Evolutionary conservation across 1,284 basidiomycete species (phyloP), one percentile per base, ranked within the genome.

Genomic region (Ceratobasidium sp.): DNA sequence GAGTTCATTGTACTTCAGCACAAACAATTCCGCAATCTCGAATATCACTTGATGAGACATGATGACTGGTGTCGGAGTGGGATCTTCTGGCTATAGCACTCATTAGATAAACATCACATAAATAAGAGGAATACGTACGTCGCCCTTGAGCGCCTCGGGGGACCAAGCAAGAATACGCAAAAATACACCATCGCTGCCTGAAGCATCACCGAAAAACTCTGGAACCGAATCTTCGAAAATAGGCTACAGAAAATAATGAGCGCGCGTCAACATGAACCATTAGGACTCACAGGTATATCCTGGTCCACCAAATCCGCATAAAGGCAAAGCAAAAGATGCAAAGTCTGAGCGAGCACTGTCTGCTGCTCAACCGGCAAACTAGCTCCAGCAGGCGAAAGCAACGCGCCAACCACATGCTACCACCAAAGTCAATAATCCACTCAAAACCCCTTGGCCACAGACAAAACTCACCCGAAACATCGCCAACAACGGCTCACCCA

Each of bases 261-360:
- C 40, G 20, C 17, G 4, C 12, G 28, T 28, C 26, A 17, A 38
- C 50, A 12, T 3, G 26, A 4, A 5, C 6, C 28, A 40, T 15
- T 38, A 7, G 20, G 38, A 62, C 59, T 38, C 48, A 73, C 70
- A 5, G 97, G 97, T 28, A 99, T 87, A 85, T 99, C 97, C 81
- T 99, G 98, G 80, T 94, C 95, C 0, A 94, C 96, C 78, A 99
- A 91, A 84, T 99, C 98, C 82, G 97, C 93, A 86, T 94, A 99
- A 44, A 99, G 90, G 70, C 97, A 95, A 20, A 95, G 88, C 4
- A 98, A 88, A 5, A 95, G 87, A 15, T 93, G 89, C 87, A 96
- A 91, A 0, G 90, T 89, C 81, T 94, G 93, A 0, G 93, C 91
- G 20, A 96, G 85, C 44, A 89, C 82, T 5, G n/a, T 61, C n/a